phyloP scores from a whole-genome alignment of 306 rosid genomes.

The Sechiopsis laciniata region DNA sequence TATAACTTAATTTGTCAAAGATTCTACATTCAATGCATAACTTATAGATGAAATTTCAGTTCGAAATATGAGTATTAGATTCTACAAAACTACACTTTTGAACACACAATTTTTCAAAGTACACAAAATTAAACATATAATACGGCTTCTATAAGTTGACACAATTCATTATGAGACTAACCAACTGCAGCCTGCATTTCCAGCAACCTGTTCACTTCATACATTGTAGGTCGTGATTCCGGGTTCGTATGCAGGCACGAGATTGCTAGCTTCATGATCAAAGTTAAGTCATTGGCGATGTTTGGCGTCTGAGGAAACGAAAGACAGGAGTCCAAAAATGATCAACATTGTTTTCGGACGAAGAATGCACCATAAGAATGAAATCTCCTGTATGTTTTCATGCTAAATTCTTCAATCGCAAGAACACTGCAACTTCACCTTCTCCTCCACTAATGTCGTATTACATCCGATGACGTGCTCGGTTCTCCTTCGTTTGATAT shows the following conservation, averaged over 20 bases:
- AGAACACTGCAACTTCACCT: slow-evolving; percentile 13
- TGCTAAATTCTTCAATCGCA: slow-evolving; percentile 1
- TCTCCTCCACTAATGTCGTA: background rate
- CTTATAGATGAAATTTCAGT: too few species aligned
- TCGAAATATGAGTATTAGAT: too few species aligned
- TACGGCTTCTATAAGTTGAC: background rate
- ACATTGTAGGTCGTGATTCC: slow-evolving; percentile 15
- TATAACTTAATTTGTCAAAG: too few species aligned
- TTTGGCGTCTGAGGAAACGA: background rate
- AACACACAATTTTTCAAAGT: background rate
- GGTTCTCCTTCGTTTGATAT: slow-evolving; percentile 20
- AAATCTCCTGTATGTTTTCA: slow-evolving; percentile 20
- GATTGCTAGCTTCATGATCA: slow-evolving; percentile 17
- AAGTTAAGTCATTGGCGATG: background rate
- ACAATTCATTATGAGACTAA: background rate
- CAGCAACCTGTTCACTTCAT: background rate
- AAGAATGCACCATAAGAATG: background rate
- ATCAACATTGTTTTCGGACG: background rate
- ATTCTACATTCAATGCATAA: too few species aligned
- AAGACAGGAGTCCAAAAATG: slow-evolving; percentile 3
- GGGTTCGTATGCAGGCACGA: slow-evolving; percentile 7
- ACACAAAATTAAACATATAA: background rate
- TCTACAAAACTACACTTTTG: background rate
- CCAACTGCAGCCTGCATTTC: slow-evolving; percentile 9
- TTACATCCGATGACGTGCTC: background rate